Conservation (phyloP, 1,139 yeast species). For the Candida sp. region DNA sequence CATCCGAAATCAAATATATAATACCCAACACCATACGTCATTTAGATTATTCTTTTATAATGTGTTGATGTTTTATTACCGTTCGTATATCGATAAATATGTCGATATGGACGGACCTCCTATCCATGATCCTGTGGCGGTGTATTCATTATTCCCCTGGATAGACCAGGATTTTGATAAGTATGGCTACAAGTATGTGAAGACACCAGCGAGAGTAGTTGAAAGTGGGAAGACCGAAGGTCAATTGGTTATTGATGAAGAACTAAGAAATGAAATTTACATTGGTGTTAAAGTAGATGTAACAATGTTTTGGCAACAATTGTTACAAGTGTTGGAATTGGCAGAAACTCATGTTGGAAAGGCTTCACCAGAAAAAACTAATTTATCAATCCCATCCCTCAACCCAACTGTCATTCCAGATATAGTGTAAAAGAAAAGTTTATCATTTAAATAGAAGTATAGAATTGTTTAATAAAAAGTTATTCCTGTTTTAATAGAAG, state of each 20-base stretch:
- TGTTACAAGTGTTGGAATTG: constrained; percentile 37
- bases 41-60: constrained; percentile 42
- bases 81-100: constrained; percentile 40
- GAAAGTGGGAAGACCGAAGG: constrained; percentile 34
- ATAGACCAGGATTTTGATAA: constrained; percentile 25
- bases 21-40: constrained; percentile 7
- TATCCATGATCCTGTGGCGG: constrained; percentile 78
- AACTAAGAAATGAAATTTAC: constrained; percentile 37
- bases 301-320: constrained; percentile 50
- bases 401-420: too few species aligned
- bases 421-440: too few species aligned
- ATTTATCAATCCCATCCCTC: too few species aligned
- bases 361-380: neutral
- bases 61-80: constrained; percentile 54
- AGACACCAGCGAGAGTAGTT: constrained; percentile 21
- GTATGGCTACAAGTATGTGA: constrained; percentile 28
- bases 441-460: too few species aligned
- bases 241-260: constrained; percentile 31
- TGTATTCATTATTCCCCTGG: constrained; percentile 53
- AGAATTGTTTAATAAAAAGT: too few species aligned
- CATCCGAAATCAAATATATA: constrained; percentile 32
- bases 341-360: constrained; percentile 12
- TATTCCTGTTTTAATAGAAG: too few species aligned
- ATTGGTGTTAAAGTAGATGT: constrained; percentile 46
- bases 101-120: constrained; percentile 65